Evolutionary conservation across 768 basidiomycete genomes (phyloP).

Genomic region (Epithele typhae): DNA sequence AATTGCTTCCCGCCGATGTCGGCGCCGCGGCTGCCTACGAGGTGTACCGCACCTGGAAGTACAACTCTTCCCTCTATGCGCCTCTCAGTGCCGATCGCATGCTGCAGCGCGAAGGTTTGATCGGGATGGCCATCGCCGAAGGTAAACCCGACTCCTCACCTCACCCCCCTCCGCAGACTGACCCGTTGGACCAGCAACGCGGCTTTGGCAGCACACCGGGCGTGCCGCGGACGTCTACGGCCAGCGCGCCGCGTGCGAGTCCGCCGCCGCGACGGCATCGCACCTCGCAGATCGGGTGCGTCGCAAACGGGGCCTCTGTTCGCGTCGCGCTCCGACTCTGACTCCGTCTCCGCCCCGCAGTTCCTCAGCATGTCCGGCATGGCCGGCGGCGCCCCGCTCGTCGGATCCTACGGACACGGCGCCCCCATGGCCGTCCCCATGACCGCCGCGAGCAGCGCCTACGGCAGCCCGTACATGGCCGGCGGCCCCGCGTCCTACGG

Average conservation of each 20-base stretch:
- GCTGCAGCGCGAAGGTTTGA: slow-evolving; percentile 59
- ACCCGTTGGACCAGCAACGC: slow-evolving; percentile 38
- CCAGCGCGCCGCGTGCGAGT: slow-evolving; percentile 49
- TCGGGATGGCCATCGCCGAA: slow-evolving; percentile 69
- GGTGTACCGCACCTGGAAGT: slow-evolving; percentile 64
- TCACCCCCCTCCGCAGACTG: background rate
- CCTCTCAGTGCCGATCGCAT: slow-evolving; percentile 53
- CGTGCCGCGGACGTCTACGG: slow-evolving; percentile 41
- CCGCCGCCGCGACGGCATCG: slow-evolving; percentile 61
- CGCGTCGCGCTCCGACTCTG: background rate
- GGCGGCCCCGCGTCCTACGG: background rate
- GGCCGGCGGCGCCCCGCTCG: background rate
- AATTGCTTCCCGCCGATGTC: slow-evolving; percentile 54
- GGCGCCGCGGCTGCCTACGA: slow-evolving; percentile 79
- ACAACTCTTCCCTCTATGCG: slow-evolving; percentile 43
- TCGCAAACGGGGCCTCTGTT: background rate
- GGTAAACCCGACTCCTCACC: slow-evolving; percentile 31
- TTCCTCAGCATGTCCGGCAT: background rate
- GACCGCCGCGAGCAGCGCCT: background rate
- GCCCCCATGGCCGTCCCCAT: background rate
- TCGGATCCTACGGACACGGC: background rate
- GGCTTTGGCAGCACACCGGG: slow-evolving; percentile 48
- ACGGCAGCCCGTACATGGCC: background rate
- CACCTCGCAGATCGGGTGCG: slow-evolving; percentile 11
- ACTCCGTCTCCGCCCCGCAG: background rate